Evolutionary conservation across 768 basidiomycete genomes (phyloP), one percentile per base, ranked within the genome.

Genomic region (Rhodotorula diobovata): DNA sequence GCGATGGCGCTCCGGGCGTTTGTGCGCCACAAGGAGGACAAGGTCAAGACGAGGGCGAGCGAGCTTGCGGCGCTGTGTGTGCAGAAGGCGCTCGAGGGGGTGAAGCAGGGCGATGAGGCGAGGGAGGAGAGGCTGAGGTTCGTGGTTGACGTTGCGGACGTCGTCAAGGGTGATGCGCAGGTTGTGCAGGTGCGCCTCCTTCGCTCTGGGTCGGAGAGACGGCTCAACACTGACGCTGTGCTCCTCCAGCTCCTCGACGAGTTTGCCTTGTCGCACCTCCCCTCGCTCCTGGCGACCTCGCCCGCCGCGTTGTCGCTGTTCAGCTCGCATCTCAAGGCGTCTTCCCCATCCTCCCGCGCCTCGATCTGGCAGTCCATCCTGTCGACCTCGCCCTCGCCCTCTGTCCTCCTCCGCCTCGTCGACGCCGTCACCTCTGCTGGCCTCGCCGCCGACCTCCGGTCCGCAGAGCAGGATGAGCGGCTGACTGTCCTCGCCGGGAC

Each of bases 291-390:
- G 34, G 30, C 61, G 9, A 50, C 53, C 15, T 76, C 68, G 54
- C 34, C 68, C 0, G 35, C 16, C n/a, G 46, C 60, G 23, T 58
- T 67, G 12, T 30, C 53, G 30, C 62, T 74, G 30, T 65, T 70
- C 56, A 28, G 50, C 34, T 34, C 57, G n/a, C 67, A 60, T 43
- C 67, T 70, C 43, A 35, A 56, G 15, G 20, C 64, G 9, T n/a
- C 60, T 15, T 48, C 58, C 0, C 23, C 61, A 20, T 23, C 25
- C 8, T 64, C 64, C 1, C 66, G 67, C 8, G 57, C 37, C 20
- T 30, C 55, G 25, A 54, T 66, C 50, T 74, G 73, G 73, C 12
- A 48, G 6, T 61, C 69, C 4, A 69, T 71, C 35, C 66, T 71
- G 51, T 20, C 63, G 5, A 32, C 70, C 0, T 41, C 63, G 0